Evolutionary conservation across 2,329 filamentous ascomycete genomes (phyloP).

Genomic region (Mariannaea elegans): DNA sequence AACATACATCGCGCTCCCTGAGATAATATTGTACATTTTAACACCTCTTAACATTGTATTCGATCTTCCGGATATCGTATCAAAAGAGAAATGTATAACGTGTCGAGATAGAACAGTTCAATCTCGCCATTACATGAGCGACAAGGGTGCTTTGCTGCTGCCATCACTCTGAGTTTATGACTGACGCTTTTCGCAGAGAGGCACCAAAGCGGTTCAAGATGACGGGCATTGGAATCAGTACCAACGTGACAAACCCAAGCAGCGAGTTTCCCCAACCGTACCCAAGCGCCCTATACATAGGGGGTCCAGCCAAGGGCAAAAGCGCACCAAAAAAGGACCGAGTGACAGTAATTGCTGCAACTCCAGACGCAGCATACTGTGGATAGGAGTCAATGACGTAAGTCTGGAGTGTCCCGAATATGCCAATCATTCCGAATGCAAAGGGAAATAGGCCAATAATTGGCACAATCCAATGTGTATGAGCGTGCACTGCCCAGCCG

Average conservation of each 20-base stretch:
- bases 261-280: constrained; percentile 58
- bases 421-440: constrained; percentile 52
- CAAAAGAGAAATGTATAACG: no score
- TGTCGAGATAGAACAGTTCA: no score
- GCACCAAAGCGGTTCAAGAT: no score
- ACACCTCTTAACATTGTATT: no score
- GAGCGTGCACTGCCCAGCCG: constrained; percentile 54
- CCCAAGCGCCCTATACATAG: constrained; percentile 47
- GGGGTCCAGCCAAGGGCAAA: constrained; percentile 64
- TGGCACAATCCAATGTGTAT: constrained; percentile 65
- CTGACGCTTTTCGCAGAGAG: no score
- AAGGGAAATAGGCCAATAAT: constrained; percentile 63
- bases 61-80: no score
- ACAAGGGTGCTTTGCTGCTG: no score
- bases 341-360: constrained; percentile 40
- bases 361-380: constrained; percentile 38
- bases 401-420: constrained; percentile 60
- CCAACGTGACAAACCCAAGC: constrained; percentile 59
- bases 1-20: no score
- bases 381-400: constrained; percentile 60
- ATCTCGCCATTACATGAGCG: no score
- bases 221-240: constrained; percentile 49
- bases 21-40: no score
- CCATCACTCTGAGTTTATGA: no score
- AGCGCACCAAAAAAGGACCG: constrained; percentile 69